Percentiles rank a stretch among this genome's conserved stretches.
Evolutionary conservation across 106 monocot genomes (phyloP).

Genomic region (Allium fistulosum): DNA sequence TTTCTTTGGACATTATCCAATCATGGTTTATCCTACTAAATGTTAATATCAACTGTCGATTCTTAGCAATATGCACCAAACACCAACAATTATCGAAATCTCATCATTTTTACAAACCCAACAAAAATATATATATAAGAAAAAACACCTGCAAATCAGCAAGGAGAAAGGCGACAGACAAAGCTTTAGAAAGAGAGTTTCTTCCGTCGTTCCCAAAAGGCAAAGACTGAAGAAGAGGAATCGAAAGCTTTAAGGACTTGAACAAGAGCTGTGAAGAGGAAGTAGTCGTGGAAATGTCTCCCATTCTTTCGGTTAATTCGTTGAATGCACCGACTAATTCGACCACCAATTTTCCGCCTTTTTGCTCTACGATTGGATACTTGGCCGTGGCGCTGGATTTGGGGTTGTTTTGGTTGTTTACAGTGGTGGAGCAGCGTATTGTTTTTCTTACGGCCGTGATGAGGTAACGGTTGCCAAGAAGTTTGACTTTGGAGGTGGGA

Average conservation of each 20-base stretch:
- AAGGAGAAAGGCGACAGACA: conserved; percentile 59
- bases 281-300: conserved; percentile 37
- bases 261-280: conserved; percentile 71
- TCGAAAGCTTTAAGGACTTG: conserved; percentile 55
- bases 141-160: conserved; percentile 66
- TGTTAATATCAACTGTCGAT: no score
- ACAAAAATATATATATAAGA: not conserved
- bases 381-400: not conserved
- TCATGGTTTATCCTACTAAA: no score
- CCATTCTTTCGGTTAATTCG: conserved; percentile 73
- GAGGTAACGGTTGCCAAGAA: not conserved
- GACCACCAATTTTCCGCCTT: conserved; percentile 34
- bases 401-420: not conserved
- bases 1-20: no score
- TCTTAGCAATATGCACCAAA: no score
- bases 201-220: conserved; percentile 35
- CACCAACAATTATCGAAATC: no score
- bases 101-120: not conserved
- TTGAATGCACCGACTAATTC: conserved; percentile 79
- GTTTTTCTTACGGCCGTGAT: not conserved
- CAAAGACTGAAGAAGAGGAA: conserved; percentile 47
- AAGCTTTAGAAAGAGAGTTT: conserved; percentile 38
- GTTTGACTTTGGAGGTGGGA: not conserved
- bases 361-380: conserved; percentile 7
- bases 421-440: not conserved